phyloP scores from a whole-genome alignment of 23 red algal genomes.

The Gracilaria caudata region DNA sequence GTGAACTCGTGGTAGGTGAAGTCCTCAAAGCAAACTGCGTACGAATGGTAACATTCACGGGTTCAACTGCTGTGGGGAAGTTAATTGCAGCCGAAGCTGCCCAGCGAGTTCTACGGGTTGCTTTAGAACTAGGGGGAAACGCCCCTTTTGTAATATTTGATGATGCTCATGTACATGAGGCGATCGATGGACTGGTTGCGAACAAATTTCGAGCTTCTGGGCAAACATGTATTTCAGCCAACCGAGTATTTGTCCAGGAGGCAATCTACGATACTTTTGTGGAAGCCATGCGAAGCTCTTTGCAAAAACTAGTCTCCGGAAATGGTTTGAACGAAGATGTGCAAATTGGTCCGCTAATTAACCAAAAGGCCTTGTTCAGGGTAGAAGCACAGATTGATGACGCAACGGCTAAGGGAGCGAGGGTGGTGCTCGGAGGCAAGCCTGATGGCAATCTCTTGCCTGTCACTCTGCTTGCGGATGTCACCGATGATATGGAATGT shows the following conservation, averaged over 20 bases:
- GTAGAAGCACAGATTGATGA: slow-evolving; percentile 79
- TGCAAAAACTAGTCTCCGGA: slow-evolving; percentile 62
- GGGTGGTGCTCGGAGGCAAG: slow-evolving; percentile 60
- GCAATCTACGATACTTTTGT: slow-evolving; percentile 72
- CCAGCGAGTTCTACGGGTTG: slow-evolving; percentile 51
- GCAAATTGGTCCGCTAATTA: slow-evolving; percentile 85
- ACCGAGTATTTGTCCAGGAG: slow-evolving; percentile 82
- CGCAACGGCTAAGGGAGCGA: slow-evolving; percentile 70
- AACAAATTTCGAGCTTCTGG: slow-evolving; percentile 82
- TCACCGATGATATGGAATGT: slow-evolving; percentile 73
- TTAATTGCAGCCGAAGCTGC: slow-evolving; percentile 52
- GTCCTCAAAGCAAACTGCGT: slow-evolving; percentile 43
- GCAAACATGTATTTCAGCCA: slow-evolving; percentile 92
- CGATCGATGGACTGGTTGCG: slow-evolving; percentile 61
- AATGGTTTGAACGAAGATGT: slow-evolving; percentile 78
- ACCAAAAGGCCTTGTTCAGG: slow-evolving; percentile 60
- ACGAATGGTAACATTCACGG: slow-evolving; percentile 93
- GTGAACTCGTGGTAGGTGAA: slow-evolving; percentile 54
- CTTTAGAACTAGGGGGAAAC: slow-evolving; percentile 89
- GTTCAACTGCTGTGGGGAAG: slow-evolving; percentile 84
- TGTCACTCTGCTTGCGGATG: slow-evolving; percentile 74
- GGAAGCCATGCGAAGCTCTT: slow-evolving; percentile 11
- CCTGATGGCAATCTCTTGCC: slow-evolving; percentile 62
- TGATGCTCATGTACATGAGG: slow-evolving; percentile 82
- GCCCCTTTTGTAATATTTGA: slow-evolving; percentile 91